Percentiles rank a stretch among this genome's conserved stretches.
Evolutionary conservation across 148 eudicot genomes (phyloP).

Genomic region (Silene conica): DNA sequence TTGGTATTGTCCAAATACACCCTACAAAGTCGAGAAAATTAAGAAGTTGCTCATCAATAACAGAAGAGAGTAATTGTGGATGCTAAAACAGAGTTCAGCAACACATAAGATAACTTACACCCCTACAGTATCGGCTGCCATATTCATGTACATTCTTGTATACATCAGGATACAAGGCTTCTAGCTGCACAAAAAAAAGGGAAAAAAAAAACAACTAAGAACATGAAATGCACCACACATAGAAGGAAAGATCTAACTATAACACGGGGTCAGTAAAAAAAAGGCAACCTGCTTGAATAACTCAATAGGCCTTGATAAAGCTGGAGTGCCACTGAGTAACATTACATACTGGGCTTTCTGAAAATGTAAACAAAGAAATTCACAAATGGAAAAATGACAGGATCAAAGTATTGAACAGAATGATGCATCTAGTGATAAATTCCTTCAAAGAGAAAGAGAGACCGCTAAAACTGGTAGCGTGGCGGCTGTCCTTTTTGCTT

Average conservation of each 20-base stretch:
- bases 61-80: neutral
- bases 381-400: neutral
- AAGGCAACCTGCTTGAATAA: conserved; percentile 73
- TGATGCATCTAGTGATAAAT: conserved; percentile 1
- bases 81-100: conserved; percentile 3
- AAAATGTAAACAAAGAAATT: conserved; percentile 18
- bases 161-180: conserved; percentile 87
- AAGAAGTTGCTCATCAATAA: conserved; percentile 1
- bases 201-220: neutral
- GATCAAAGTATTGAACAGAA: neutral
- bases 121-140: conserved; percentile 97
- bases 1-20: conserved; percentile 85
- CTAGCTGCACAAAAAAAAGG: conserved; percentile 45
- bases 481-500: conserved; percentile 86
- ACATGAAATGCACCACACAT: neutral
- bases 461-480: conserved; percentile 86
- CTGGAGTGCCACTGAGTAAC: conserved; percentile 97
- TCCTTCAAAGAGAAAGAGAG: conserved; percentile 17
- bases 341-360: conserved; percentile 88
- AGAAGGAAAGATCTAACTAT: neutral
- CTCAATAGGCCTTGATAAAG: conserved; percentile 94
- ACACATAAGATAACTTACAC: conserved; percentile 54
- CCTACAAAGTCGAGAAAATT: conserved; percentile 35
- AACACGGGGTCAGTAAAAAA: conserved; percentile 5
- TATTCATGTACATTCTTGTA: conserved; percentile 88